Evolutionary conservation across 352 stramenopile genomes (phyloP).

Genomic region (Globisporangium middletonii): DNA sequence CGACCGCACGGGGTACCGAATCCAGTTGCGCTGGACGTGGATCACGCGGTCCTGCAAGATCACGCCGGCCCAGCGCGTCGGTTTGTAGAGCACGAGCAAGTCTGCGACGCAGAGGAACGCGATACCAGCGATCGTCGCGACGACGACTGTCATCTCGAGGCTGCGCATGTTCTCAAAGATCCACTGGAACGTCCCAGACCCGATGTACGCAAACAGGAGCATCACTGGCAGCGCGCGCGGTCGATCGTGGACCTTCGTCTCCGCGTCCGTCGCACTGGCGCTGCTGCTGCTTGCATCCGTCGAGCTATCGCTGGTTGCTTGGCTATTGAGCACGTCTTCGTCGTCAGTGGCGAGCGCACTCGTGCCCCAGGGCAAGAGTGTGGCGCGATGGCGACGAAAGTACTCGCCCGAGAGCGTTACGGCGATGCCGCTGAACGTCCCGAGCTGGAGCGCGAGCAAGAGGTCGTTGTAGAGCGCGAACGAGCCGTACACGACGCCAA

Average conservation of each 20-base stretch:
- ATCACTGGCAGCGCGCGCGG: constrained; percentile 45
- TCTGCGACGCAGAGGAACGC: constrained; percentile 81
- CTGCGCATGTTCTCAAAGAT: constrained; percentile 86
- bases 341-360: constrained; percentile 6
- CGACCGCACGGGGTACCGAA: constrained; percentile 66
- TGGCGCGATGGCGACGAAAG: constrained; percentile 58
- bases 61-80: constrained; percentile 63
- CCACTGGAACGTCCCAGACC: constrained; percentile 83
- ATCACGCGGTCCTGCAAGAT: constrained; percentile 84
- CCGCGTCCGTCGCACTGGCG: constrained; percentile 1
- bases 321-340: not conserved
- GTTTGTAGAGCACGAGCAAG: constrained; percentile 48
- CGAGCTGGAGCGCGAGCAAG: constrained; percentile 68
- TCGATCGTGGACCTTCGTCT: constrained; percentile 4
- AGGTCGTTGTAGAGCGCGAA: constrained; percentile 82
- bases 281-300: constrained; percentile 1
- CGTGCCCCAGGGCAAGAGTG: constrained; percentile 44
- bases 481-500: constrained; percentile 69
- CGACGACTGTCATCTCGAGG: constrained; percentile 70
- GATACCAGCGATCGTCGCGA: constrained; percentile 76
- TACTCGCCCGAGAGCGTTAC: constrained; percentile 74
- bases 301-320: too few relatives aligned
- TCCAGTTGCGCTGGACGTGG: constrained; percentile 65
- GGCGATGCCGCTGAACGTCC: constrained; percentile 78
- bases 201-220: constrained; percentile 81